A percentile compares a stretch with the other conserved stretches of the same genome.
Evolutionary conservation across 495 filamentous ascomycete species (phyloP).

Genomic region (Elasticomyces elasticus): DNA sequence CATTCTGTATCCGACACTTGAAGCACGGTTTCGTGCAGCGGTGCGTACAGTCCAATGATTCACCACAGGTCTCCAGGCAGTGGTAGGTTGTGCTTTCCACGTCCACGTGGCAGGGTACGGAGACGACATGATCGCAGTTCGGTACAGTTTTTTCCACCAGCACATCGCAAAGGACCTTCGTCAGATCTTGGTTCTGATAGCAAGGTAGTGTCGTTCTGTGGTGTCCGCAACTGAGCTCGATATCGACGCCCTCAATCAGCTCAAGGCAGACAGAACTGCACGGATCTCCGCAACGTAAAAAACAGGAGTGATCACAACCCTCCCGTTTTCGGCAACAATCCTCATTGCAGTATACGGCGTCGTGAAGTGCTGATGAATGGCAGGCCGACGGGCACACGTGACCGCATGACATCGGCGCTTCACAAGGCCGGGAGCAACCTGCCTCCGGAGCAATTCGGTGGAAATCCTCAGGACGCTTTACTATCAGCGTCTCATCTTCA

Average conservation of each 20-base stretch:
- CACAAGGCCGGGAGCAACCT: conserved; percentile 55
- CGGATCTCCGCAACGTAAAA: conserved; percentile 47
- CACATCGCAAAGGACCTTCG: conserved; percentile 26
- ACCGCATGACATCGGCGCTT: conserved; percentile 54
- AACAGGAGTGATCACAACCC: conserved; percentile 56
- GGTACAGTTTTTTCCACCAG: conserved; percentile 38
- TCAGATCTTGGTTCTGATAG: conserved; percentile 38
- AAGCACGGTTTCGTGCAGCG: conserved; percentile 44
- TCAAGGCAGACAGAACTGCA: conserved; percentile 42
- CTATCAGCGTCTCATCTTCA: conserved; percentile 45
- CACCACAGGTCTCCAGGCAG: conserved; percentile 42
- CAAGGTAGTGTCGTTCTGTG: conserved; percentile 39
- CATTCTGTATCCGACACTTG: conserved; percentile 35
- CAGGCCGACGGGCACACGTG: conserved; percentile 61
- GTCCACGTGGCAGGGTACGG: conserved; percentile 42
- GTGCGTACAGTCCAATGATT: conserved; percentile 50
- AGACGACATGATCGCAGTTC: conserved; percentile 45
- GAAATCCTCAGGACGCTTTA: conserved; percentile 56
- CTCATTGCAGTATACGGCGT: conserved; percentile 51
- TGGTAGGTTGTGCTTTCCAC: conserved; percentile 28
- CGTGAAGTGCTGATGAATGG: conserved; percentile 58
- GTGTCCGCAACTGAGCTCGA: conserved; percentile 52
- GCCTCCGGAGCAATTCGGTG: conserved; percentile 53
- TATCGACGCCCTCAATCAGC: conserved; percentile 32
- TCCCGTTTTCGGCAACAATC: too few species aligned